Evolutionary conservation across 2,329 filamentous ascomycete genomes (phyloP), one percentile per base, ranked within the genome.

Genomic region (Saccharata proteae): DNA sequence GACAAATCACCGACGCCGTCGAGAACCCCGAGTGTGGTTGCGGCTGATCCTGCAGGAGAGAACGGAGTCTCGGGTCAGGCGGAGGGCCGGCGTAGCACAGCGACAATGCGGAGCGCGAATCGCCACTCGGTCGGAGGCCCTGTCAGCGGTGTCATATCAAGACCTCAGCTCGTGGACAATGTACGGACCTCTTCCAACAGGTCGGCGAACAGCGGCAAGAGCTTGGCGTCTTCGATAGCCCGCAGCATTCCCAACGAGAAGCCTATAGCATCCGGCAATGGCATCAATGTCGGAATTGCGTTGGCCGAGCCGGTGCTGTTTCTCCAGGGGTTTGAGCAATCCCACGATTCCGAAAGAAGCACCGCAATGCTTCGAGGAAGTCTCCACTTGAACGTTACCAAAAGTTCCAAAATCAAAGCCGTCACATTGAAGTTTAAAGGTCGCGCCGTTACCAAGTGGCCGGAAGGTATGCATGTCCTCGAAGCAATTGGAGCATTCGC

Each of bases 341-440:
- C 76, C 35, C 72, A 77, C 28, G 60, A 44, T 43, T 69, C 74
- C 8, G 67, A 69, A 3, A 67, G 74, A 30, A 79, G 69, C 32
- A 88, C 84, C 5, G 81, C 86, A 1, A 77, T 98, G 49, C 65
- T 98, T 10, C 72, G 90, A 34, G 90, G 90, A 12, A 85, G 77
- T 42, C 57, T 98, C 34, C 78, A 82, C 45, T 54, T 98, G 22
- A 78, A 78, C 37, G 71, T 96, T 9, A 77, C 80, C 26, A 96
- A 96, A 51, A 80, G 82, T 41, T 75, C 85, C 27, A 98, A 98
- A 58, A 77, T 98, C 43, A 94, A 93, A 62, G 79, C 83, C 4
- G 72, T 98, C 15, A 85, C 80, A 5, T 65, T 98, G 31, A 88
- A 82, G 46, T 81, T 98, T 43, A 72, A 77, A 23, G 90, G 88